phyloP scores from a whole-genome alignment of 345 rosid species.

The Rhizophora mangle region DNA sequence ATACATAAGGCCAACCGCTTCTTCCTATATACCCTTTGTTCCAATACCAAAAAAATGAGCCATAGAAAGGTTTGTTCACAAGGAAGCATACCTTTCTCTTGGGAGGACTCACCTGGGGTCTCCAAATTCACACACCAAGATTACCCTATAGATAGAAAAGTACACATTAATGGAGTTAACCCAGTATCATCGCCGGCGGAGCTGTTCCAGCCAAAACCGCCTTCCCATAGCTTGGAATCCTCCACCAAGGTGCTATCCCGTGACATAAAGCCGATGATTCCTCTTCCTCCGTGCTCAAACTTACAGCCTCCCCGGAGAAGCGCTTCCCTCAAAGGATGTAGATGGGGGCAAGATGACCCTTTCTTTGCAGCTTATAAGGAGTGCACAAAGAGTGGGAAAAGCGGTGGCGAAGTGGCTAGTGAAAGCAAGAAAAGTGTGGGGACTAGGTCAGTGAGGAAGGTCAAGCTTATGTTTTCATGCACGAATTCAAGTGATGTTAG shows the following conservation, averaged over 20 bases:
- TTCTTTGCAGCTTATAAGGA: slow-evolving; percentile 62
- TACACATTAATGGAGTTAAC: slow-evolving; percentile 9
- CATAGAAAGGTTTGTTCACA: slow-evolving; percentile 45
- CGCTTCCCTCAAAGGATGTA: slow-evolving; percentile 36
- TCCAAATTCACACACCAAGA: slow-evolving; percentile 36
- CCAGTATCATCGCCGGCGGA: slow-evolving; percentile 3
- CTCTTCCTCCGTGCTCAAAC: slow-evolving; percentile 40
- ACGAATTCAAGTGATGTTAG: slow-evolving; percentile 47
- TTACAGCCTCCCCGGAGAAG: slow-evolving; percentile 24
- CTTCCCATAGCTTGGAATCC: background rate
- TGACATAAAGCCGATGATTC: slow-evolving; percentile 22
- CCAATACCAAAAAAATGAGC: slow-evolving; percentile 15
- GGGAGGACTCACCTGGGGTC: slow-evolving; percentile 66
- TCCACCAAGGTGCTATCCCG: slow-evolving; percentile 1
- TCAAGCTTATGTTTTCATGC: slow-evolving; percentile 44
- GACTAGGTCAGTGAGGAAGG: slow-evolving; percentile 22
- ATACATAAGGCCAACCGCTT: background rate
- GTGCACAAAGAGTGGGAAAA: slow-evolving; percentile 42
- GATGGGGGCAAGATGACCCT: slow-evolving; percentile 53
- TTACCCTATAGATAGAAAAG: slow-evolving; percentile 17
- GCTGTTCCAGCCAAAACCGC: background rate
- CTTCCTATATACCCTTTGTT: background rate
- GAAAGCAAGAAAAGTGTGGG: slow-evolving; percentile 16
- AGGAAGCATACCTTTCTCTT: slow-evolving; percentile 66
- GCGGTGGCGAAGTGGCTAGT: slow-evolving; percentile 4